phyloP scores from a whole-genome alignment of 495 filamentous ascomycete genomes.

The Terfezia boudieri region DNA sequence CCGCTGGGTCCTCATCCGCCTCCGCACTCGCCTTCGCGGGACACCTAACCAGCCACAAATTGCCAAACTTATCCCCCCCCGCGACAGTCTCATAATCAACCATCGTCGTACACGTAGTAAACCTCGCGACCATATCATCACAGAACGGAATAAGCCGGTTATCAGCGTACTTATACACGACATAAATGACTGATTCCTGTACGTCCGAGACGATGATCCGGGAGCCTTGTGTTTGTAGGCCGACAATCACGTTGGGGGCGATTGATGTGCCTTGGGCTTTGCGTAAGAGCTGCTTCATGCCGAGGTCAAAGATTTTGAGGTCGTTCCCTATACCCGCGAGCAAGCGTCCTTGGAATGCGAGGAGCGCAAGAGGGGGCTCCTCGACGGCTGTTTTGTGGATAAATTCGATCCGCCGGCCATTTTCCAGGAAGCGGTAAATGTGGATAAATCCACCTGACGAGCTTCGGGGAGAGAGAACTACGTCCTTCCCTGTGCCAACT shows the following conservation, averaged over 20 bases:
- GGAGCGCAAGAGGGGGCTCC: conserved; percentile 66
- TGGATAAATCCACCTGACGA: conserved; percentile 67
- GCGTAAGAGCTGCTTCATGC: conserved; percentile 69
- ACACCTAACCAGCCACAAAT: conserved; percentile 77
- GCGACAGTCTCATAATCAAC: conserved; percentile 93
- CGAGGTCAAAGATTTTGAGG: conserved; percentile 73
- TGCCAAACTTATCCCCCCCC: conserved; percentile 94
- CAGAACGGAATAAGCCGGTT: conserved; percentile 80
- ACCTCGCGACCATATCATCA: conserved; percentile 71
- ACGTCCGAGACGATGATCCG: conserved; percentile 84
- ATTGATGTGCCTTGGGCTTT: conserved; percentile 60
- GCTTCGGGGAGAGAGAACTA: conserved; percentile 50
- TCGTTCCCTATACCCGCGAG: conserved; percentile 63
- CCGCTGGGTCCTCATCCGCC: conserved; percentile 77
- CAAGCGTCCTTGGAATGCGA: conserved; percentile 78
- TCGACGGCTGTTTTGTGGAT: conserved; percentile 90
- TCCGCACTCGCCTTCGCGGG: conserved; percentile 70
- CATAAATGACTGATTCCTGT: conserved; percentile 70
- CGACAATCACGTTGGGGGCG: conserved; percentile 60
- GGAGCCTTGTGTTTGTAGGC: conserved; percentile 72
- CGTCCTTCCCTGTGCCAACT: conserved; percentile 82
- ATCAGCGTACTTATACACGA: conserved; percentile 80
- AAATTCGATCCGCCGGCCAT: conserved; percentile 70
- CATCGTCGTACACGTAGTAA: conserved; percentile 75
- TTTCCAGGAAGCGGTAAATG: conserved; percentile 73